A percentile compares a stretch with the other conserved stretches of the same genome.
Conservation (phyloP, 225 moss, liverwort and hornwort species). For the Bryoerythrophyllum caledonicum region DNA sequence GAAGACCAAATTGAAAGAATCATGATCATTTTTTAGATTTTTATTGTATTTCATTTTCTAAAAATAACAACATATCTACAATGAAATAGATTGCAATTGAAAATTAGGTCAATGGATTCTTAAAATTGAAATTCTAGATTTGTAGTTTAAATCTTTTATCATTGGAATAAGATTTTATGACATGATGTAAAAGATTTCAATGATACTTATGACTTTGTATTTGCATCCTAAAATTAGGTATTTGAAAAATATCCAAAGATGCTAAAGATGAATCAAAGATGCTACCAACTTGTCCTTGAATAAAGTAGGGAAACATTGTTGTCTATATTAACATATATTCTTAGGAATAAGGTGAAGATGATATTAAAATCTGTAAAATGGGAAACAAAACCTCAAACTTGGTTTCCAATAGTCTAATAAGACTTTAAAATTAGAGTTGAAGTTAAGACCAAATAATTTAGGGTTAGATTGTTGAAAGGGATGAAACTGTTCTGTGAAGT, state of each 20-base stretch:
- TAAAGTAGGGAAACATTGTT: fast-evolving
- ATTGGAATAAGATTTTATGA: fast-evolving
- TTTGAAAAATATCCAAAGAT: not conserved
- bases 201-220: fast-evolving
- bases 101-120: not conserved
- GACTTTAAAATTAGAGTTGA: not conserved
- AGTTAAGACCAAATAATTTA: not conserved
- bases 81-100: not conserved
- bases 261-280: not conserved
- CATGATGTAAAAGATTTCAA: fast-evolving
- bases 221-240: fast-evolving
- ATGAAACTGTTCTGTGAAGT: not conserved
- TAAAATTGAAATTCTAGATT: fast-evolving
- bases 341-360: fast-evolving
- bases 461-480: not conserved
- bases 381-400: not conserved
- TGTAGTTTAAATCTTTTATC: too few relatives aligned
- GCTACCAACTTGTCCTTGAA: fast-evolving
- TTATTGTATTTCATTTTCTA: not conserved
- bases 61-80: fast-evolving
- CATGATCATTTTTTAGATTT: not conserved
- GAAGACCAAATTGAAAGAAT: not conserved
- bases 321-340: not conserved
- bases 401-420: fast-evolving
- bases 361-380: not conserved